Base-by-base conservation (phyloP, 352 stramenopile genomes). In the Elongisporangium prolatum region DNA sequence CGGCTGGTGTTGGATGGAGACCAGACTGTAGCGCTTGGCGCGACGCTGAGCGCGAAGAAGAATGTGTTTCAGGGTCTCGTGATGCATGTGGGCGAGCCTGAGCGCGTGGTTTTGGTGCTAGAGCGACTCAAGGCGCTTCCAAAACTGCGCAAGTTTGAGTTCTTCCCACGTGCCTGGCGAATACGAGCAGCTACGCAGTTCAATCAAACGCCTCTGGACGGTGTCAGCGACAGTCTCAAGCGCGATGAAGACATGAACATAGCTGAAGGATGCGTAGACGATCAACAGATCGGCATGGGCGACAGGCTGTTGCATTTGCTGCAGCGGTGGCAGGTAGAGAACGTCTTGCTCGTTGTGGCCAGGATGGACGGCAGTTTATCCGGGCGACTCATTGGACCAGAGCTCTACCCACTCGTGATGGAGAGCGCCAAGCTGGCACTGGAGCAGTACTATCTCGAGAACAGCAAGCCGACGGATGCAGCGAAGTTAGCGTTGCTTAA, bases 291-390 rank as follows among this genome's bases (percentile, higher is more conserved):
- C 13, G 80, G 80, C 10, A 75, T 86, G 5, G 84, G 84, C 21
- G 82, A 91, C 37, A 83, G 86, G 17, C 57, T 95, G 54, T 61
- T 95, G 48, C 82, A 94, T 51, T 49, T 94, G n/a, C 66, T 96
- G 51, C 77, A 89, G 60, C 75, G 79, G 48, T 94, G 87, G 87
- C 76, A 94, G 48, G 79, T 94, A 8, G 73, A 79, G 49, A 91
- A 89, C 57, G 67, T 91, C 3, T 56, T 86, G 50, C 55, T 96
- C 1, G 57, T 93, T 9, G 77, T 94, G 11, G 82, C 72, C 9
- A 64, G 84, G 2, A 64, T 75, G 34, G 84, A 94, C 21, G 73
- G 70, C n/a, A 88, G 78, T 55, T 63, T 93, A 17, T 84, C 72
- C 51, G 75, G 76, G 1, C 77, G 77, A 2, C 66, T 93, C 8